A percentile compares a stretch with the other conserved stretches of the same genome.
Evolutionary conservation across 306 rosid genomes (phyloP).

Genomic region (Hylodesmum podocarpum): DNA sequence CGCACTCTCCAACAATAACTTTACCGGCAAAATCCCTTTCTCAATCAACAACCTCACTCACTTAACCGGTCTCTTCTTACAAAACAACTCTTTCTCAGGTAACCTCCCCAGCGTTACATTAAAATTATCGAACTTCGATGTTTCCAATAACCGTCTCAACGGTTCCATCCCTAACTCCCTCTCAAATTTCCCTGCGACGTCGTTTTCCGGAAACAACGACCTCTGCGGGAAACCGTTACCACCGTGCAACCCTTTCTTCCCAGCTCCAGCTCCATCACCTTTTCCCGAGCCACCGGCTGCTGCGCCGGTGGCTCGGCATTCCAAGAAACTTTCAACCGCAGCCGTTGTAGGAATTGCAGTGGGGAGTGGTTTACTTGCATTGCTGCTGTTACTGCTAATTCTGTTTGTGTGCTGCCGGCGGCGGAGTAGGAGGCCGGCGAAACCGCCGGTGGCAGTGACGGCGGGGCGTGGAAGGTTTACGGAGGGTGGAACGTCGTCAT

Average conservation of each 20-base stretch:
- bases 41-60: constrained; percentile 52
- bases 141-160: constrained; percentile 62
- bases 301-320: constrained; percentile 25
- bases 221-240: constrained; percentile 62
- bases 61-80: constrained; percentile 48
- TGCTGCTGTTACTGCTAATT: constrained; percentile 36
- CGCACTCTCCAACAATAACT: constrained; percentile 57
- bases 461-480: constrained; percentile 15
- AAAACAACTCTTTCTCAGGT: constrained; percentile 59
- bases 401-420: constrained; percentile 38
- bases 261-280: constrained; percentile 55
- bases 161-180: constrained; percentile 64
- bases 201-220: constrained; percentile 56
- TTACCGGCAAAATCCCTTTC: constrained; percentile 60
- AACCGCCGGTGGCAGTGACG: constrained; percentile 23
- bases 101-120: constrained; percentile 42
- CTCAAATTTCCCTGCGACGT: constrained; percentile 32
- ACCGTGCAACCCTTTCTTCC: constrained; percentile 63
- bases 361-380: constrained; percentile 26
- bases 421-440: constrained; percentile 40
- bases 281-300: constrained; percentile 2
- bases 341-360: constrained; percentile 58
- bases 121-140: constrained; percentile 36
- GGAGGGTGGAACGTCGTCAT: constrained; percentile 72
- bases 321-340: constrained; percentile 57